A percentile compares a stretch with the other conserved stretches of the same genome.
Evolutionary conservation across 306 rosid genomes (phyloP).

Genomic region (Vicia sativa): DNA sequence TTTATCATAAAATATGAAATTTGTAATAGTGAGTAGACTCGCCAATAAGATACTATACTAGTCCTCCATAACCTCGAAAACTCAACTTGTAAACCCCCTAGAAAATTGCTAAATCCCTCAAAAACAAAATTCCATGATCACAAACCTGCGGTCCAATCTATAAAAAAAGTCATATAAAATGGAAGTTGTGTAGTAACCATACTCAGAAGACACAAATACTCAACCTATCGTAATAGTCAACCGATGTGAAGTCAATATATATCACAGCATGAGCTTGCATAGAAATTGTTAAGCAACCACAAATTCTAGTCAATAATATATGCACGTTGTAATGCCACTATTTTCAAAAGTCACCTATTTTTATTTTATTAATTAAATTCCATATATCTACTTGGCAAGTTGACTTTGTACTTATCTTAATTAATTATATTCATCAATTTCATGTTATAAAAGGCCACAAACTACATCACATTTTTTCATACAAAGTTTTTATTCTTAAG

Average conservation of each 20-base stretch:
- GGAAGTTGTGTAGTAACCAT: not conserved
- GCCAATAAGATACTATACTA: too few relatives aligned
- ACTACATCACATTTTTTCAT: not conserved
- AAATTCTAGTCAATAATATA: not conserved
- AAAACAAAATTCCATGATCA: not conserved
- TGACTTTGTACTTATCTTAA: not conserved
- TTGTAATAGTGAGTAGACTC: too few relatives aligned
- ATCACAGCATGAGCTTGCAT: slow-evolving; percentile 6
- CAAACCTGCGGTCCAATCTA: not conserved
- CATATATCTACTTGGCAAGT: not conserved
- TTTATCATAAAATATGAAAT: too few relatives aligned
- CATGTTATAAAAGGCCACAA: slow-evolving; percentile 26
- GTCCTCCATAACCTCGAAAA: too few relatives aligned
- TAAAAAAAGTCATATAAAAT: not conserved
- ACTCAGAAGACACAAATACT: not conserved
- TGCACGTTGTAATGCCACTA: not conserved
- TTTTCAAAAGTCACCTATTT: not conserved
- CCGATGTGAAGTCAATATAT: slow-evolving; percentile 38
- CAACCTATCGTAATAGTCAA: not conserved
- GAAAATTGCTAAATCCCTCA: not conserved
- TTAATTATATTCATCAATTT: not conserved
- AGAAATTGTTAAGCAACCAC: slow-evolving; percentile 11
- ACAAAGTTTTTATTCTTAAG: not conserved
- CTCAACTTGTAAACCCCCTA: not conserved
- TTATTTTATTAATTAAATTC: not conserved